Evolutionary conservation across 2,329 filamentous ascomycete genomes (phyloP).

Genomic region (Fusarium sp.): DNA sequence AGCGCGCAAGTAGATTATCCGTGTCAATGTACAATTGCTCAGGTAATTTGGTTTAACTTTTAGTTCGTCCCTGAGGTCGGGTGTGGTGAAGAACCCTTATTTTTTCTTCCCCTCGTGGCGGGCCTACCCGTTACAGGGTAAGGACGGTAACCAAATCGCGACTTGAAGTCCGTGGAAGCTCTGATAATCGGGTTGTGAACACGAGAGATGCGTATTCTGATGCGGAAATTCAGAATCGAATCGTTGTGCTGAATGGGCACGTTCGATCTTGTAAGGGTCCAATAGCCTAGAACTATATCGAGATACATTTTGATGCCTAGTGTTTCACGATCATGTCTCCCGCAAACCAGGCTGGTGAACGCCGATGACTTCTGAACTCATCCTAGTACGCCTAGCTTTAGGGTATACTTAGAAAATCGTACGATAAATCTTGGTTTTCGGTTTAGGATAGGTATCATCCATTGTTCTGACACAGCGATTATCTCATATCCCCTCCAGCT

Average conservation of each 20-base stretch:
- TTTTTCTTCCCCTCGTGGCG: not conserved
- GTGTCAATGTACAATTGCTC: not conserved
- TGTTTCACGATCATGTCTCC: not conserved
- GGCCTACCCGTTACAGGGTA: constrained; percentile 15
- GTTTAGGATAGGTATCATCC: constrained; percentile 2
- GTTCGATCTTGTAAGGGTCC: not conserved
- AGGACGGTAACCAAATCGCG: not conserved
- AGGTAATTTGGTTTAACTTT: not conserved
- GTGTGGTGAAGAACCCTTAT: constrained; percentile 10
- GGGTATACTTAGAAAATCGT: not conserved
- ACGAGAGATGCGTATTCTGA: not conserved
- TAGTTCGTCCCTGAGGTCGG: constrained; percentile 5
- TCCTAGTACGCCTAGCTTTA: not conserved
- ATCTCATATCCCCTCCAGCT: not conserved
- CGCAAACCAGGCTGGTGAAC: not conserved
- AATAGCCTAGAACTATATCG: not conserved
- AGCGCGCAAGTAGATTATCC: not conserved
- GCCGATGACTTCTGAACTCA: too few relatives aligned
- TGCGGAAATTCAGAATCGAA: not conserved
- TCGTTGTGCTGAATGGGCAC: not conserved
- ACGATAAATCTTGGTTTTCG: not conserved
- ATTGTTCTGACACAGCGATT: constrained; percentile 1
- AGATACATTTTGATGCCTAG: not conserved
- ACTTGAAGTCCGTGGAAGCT: not conserved
- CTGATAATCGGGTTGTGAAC: not conserved